Evolutionary conservation across 1,284 basidiomycete genomes (phyloP).

Genomic region (Trichosporon ovoides): DNA sequence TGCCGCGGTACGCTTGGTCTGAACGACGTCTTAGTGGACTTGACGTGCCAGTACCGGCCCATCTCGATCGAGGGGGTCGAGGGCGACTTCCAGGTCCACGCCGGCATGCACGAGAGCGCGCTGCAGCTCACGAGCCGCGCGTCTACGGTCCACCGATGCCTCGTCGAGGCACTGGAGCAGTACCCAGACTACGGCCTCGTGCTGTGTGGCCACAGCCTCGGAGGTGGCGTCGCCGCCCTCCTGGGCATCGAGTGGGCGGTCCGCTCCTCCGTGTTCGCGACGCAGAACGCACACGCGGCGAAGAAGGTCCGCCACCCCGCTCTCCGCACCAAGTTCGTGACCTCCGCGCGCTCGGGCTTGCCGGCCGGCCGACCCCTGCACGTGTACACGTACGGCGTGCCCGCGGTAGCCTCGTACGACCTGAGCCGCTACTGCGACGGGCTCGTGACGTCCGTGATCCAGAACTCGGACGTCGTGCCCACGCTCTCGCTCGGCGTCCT

Average conservation of each 20-base stretch:
- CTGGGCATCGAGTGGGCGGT: conserved; percentile 44
- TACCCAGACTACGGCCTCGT: conserved; percentile 53
- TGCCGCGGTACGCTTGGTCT: conserved; percentile 53
- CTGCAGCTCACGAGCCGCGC: conserved; percentile 44
- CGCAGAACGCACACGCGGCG: conserved; percentile 24
- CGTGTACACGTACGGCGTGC: conserved; percentile 51
- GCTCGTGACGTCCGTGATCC: conserved; percentile 51
- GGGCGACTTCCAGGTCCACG: conserved; percentile 50
- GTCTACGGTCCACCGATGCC: conserved; percentile 50
- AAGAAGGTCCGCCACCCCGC: conserved; percentile 34
- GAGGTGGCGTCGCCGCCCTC: conserved; percentile 52
- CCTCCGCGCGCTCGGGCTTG: conserved; percentile 46
- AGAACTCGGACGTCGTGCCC: conserved; percentile 44
- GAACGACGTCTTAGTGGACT: conserved; percentile 54
- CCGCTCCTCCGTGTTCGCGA: conserved; percentile 35
- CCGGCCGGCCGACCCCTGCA: conserved; percentile 53
- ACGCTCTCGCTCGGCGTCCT: conserved; percentile 51
- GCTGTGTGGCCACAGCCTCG: conserved; percentile 52
- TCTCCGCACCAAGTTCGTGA: conserved; percentile 52
- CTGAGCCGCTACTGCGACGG: conserved; percentile 49
- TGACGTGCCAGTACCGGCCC: conserved; percentile 52
- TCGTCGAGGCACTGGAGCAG: conserved; percentile 46
- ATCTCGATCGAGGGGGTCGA: conserved; percentile 48
- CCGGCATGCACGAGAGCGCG: conserved; percentile 53
- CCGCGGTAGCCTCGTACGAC: conserved; percentile 51